Conservation (phyloP, 78 protist genomes). For the Cavenderia fasciculata region DNA sequence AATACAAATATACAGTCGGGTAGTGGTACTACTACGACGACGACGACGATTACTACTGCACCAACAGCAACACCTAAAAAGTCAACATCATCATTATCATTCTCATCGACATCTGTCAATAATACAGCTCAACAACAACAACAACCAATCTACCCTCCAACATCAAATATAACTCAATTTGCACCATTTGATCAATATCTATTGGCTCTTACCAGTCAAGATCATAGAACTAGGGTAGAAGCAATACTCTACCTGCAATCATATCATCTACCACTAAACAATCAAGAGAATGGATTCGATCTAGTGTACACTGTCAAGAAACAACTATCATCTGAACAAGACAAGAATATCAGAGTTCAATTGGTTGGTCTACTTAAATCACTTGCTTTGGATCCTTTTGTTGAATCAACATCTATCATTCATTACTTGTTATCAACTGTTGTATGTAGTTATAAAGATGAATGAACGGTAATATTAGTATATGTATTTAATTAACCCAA, state of each 20-base stretch:
- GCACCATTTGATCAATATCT: background rate
- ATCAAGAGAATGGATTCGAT: conserved; percentile 33
- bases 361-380: conserved; percentile 6
- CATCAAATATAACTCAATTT: background rate
- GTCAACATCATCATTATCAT: no score
- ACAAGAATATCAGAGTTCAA: conserved; percentile 37
- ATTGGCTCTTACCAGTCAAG: background rate
- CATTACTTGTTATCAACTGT: conserved; percentile 13
- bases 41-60: no score
- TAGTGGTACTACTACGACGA: no score
- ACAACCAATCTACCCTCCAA: background rate
- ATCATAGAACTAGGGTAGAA: background rate
- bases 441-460: background rate
- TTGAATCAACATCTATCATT: conserved; percentile 19
- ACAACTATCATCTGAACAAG: conserved; percentile 39
- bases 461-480: background rate
- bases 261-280: conserved; percentile 40
- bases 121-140: background rate
- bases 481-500: background rate
- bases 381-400: conserved; percentile 44
- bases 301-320: conserved; percentile 40
- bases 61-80: no score
- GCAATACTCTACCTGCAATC: conserved; percentile 19
- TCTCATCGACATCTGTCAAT: no score
- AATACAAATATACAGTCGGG: no score